phyloP scores from a whole-genome alignment of 257 asterid species.

The Lavandula angustifolia region DNA sequence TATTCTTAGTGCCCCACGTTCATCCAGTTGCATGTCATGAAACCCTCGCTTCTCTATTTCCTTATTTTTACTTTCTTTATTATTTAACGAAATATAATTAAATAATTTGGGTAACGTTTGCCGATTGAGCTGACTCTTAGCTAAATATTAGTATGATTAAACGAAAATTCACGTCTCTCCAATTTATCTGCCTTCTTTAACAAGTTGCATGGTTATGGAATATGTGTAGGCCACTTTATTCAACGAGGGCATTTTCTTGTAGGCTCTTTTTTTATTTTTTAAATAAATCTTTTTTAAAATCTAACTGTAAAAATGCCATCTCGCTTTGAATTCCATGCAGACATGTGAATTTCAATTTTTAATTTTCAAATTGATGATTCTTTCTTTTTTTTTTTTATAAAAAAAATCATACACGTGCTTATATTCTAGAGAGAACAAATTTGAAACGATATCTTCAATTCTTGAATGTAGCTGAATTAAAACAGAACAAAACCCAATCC shows the following conservation, averaged over 20 bases:
- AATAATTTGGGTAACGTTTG: no score
- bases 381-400: no score
- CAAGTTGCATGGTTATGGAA: slow-evolving; percentile 18
- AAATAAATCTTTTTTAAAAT: background rate
- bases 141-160: slow-evolving; percentile 13
- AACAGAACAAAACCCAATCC: background rate
- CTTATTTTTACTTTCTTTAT: no score
- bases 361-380: background rate
- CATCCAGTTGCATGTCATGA: background rate
- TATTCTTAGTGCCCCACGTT: no score
- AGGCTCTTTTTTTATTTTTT: no score
- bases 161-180: background rate
- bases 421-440: background rate
- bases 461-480: background rate
- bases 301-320: slow-evolving; percentile 10
- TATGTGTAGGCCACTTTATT: slow-evolving; percentile 3
- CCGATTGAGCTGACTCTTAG: no score
- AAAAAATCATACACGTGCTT: background rate
- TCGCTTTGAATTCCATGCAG: slow-evolving; percentile 1
- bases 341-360: slow-evolving; percentile 1
- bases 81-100: no score
- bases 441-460: background rate
- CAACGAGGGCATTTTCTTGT: slow-evolving; percentile 3
- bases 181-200: slow-evolving; percentile 25
- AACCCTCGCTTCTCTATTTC: background rate